Base-by-base conservation (phyloP, 2,329 filamentous ascomycete genomes). In the Exophiala oligosperma region DNA sequence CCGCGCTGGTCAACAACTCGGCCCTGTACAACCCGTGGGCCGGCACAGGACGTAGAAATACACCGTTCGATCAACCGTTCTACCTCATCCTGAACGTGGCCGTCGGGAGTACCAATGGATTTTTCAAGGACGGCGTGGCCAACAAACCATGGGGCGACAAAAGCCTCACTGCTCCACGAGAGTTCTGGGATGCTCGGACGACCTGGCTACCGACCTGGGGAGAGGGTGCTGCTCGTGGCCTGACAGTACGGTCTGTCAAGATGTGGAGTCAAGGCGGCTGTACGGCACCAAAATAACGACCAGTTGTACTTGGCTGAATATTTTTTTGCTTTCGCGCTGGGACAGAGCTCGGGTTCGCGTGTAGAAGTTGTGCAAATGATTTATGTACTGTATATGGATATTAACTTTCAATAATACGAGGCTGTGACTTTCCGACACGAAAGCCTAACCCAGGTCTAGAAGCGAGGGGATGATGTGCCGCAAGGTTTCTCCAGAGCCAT, bases 21-120 rank as follows among this genome's bases (percentile, higher is more conserved):
- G 67, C 76, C 0, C 63, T 76, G 14, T 67, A 70, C 5, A 73
- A 81, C 63, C 79, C 79, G 1, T 82, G 79, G 79, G 66, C 65
- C 2, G 59, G 66, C 5, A 73, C 73, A 12, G 72, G 67, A 2
- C 70, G 71, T 12, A 68, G 70, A 32, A 79, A 77, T 57, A 77
- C 79, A 1, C 80, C 80, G 0, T 82, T 82, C 65, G 79, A 82
- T 65, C 76, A 81, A 64, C 65, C 70, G 0, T 82, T 82, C 62
- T 81, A 79, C 60, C 70, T 82, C 9, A 76, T 81, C 37, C 66
- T 82, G 24, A 81, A 80, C 62, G 78, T 82, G 0, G 80, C 79
- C 0, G 78, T 82, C 29, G 80, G 80, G 1, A 69, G 72, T 37
- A 77, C 69, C 4, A 81, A 79, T 55, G 79, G 79, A 14, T 82